These are phyloP conservation scores for Umbelopsis isabellina DNA, from an alignment of 192 early-diverging fungal genomes.

Conservation along the genomic window DNA sequence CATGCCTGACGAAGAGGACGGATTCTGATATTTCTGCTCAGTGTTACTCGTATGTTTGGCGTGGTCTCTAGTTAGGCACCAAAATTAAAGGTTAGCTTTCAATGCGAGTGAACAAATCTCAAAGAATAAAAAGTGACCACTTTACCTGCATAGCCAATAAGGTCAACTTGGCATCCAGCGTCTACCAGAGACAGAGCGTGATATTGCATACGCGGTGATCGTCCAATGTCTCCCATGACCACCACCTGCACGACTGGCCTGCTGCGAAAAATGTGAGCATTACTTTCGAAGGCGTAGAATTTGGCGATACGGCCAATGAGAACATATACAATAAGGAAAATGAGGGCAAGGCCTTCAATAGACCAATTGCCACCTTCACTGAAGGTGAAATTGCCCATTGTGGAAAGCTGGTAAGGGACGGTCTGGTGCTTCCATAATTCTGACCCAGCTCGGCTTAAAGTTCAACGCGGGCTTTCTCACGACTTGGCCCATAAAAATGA, in stretches of 20 bases:
- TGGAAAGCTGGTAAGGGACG: background rate
- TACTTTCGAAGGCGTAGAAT: slow-evolving; percentile 25
- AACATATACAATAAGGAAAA: slow-evolving; percentile 26
- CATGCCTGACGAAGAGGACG: slow-evolving; percentile 52
- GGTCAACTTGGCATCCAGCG: slow-evolving; percentile 70
- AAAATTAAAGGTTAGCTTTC: slow-evolving; percentile 27
- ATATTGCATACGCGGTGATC: slow-evolving; percentile 91
- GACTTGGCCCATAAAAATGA: background rate
- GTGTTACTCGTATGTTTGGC: slow-evolving; percentile 30
- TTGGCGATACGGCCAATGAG: slow-evolving; percentile 26
- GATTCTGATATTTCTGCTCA: slow-evolving; percentile 51
- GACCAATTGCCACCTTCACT: slow-evolving; percentile 28
- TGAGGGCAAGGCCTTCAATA: slow-evolving; percentile 24
- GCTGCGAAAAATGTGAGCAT: slow-evolving; percentile 24
- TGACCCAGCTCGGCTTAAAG: slow-evolving; percentile 8
- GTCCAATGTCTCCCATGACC: slow-evolving; percentile 84
- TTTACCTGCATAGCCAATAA: slow-evolving; percentile 83
- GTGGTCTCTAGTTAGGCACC: slow-evolving; percentile 38
- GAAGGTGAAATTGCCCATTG: slow-evolving; percentile 18
- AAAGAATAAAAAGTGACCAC: background rate
- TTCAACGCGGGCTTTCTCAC: slow-evolving; percentile 16
- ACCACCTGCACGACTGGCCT: slow-evolving; percentile 49
- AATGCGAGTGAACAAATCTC: no score
- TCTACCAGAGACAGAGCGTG: slow-evolving; percentile 81
- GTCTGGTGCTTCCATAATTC: background rate